Conservation (phyloP, 177 flowering plant genomes). For the Vitis hybrid region DNA sequence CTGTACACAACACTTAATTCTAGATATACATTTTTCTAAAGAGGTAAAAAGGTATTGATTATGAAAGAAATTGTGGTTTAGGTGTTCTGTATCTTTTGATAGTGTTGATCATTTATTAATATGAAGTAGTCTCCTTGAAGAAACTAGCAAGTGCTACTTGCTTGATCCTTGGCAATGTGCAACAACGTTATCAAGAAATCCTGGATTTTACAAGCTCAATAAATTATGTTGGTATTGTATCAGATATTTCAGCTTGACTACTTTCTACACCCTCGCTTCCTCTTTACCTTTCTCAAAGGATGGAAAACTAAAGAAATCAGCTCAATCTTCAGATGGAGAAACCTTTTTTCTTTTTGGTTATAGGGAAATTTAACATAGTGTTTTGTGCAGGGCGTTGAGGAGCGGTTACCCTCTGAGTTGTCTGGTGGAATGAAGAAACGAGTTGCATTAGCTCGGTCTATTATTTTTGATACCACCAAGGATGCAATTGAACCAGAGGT, state of each 20-base stretch:
- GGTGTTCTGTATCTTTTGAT: neutral
- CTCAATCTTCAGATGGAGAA: neutral
- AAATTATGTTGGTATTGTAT: neutral
- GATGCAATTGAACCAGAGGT: conserved; percentile 92
- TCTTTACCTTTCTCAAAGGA: neutral
- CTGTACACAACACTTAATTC: neutral
- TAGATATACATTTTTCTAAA: neutral
- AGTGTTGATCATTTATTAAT: neutral
- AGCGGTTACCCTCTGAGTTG: conserved; percentile 91
- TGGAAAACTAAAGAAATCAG: neutral
- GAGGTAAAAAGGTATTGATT: neutral
- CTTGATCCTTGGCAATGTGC: neutral
- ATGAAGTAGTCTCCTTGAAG: neutral
- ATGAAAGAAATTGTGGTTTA: neutral
- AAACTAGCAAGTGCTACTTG: neutral
- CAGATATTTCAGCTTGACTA: neutral
- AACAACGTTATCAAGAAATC: neutral
- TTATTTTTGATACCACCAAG: conserved; percentile 81
- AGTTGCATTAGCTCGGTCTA: conserved; percentile 97
- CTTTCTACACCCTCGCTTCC: neutral
- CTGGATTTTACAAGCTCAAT: neutral
- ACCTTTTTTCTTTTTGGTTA: neutral
- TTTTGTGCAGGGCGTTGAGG: conserved; percentile 80
- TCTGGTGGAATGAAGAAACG: conserved; percentile 99
- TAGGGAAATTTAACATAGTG: neutral